Evolutionary conservation across 768 basidiomycete genomes (phyloP), one percentile per base, ranked within the genome.

Genomic region (Lactifluus hygrophoroides): DNA sequence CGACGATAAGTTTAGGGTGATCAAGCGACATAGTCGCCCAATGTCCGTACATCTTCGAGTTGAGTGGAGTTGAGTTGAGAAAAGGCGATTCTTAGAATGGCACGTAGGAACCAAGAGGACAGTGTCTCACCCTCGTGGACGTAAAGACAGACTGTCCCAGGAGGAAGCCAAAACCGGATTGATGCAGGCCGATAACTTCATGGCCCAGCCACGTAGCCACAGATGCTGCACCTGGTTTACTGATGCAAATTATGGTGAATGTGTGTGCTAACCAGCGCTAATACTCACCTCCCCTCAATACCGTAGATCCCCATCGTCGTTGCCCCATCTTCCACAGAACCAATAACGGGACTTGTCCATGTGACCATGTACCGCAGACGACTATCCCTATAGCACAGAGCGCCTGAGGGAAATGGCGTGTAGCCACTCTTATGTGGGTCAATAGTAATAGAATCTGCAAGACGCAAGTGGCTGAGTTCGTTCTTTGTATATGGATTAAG

Each of bases 191-290:
- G 21, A 78, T 66, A 17, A 75, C 71, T 23, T 66, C 53, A 60
- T 78, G 75, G 9, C 69, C 67, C 7, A 78, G 58, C 44, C 62
- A 80, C 0, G 65, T 66, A 1, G 75, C 71, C 1, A 71, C 69
- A 0, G 77, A 67, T 0, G 77, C 66, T 2, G 78, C 77, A 42
- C 77, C 77, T 11, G 77, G 76, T 69, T 79, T 79, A 60, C 77
- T 78, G 54, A 43, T 28, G 34, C 35, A 25, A 38, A 25, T 21
- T 9, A 27, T 7, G 16, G 17, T 9, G 10, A 32, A 5, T 10
- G 10, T 14, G n/a, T 21, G 32, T 17, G 23, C 21, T 28, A 38
- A 8, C 37, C 13, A 19, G 3, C 13, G 3, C 28, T 40, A 14
- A 27, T 27, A 56, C 70, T 38, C 35, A 77, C 77, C 77, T 78